Evolutionary conservation across 352 stramenopile species (phyloP).

Genomic region (Globisporangium megalacanthum): DNA sequence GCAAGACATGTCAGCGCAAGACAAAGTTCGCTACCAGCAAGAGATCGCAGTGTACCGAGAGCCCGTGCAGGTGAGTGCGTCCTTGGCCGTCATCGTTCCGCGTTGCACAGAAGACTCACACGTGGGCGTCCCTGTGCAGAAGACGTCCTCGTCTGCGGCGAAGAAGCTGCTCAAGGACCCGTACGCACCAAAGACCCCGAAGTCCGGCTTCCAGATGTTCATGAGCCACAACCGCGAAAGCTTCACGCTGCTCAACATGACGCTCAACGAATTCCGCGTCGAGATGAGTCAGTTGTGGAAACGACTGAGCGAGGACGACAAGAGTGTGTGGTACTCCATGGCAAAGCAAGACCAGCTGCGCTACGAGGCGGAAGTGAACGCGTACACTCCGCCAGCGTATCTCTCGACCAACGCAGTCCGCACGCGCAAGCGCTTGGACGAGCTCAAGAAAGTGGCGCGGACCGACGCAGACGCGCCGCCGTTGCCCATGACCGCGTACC

Average conservation of each 20-base stretch:
- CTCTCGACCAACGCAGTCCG: slow-evolving; percentile 17
- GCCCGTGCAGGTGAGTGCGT: slow-evolving; percentile 2
- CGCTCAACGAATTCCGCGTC: slow-evolving; percentile 44
- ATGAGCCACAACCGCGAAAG: slow-evolving; percentile 49
- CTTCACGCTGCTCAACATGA: slow-evolving; percentile 45
- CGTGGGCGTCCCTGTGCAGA: slow-evolving; percentile 2
- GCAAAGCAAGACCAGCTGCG: slow-evolving; percentile 36
- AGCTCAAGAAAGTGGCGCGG: slow-evolving; percentile 29
- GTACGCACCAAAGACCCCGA: slow-evolving; percentile 31
- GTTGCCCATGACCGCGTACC: slow-evolving; percentile 39
- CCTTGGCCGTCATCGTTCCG: background rate
- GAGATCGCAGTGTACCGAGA: slow-evolving; percentile 37
- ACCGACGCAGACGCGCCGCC: slow-evolving; percentile 25
- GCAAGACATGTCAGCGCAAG: slow-evolving; percentile 37
- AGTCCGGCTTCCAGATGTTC: slow-evolving; percentile 62
- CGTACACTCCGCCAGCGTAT: slow-evolving; percentile 38
- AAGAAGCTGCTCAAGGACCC: slow-evolving; percentile 27
- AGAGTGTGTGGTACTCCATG: slow-evolving; percentile 40
- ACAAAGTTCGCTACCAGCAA: slow-evolving; percentile 46
- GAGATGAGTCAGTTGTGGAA: slow-evolving; percentile 57
- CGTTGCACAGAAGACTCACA: background rate
- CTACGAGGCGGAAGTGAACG: slow-evolving; percentile 45
- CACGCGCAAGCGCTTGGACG: slow-evolving; percentile 24
- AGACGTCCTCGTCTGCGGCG: slow-evolving; percentile 2
- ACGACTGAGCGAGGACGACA: slow-evolving; percentile 32